Conservation (phyloP, 2,329 filamentous ascomycete genomes). For the Colletotrichum sp. region DNA sequence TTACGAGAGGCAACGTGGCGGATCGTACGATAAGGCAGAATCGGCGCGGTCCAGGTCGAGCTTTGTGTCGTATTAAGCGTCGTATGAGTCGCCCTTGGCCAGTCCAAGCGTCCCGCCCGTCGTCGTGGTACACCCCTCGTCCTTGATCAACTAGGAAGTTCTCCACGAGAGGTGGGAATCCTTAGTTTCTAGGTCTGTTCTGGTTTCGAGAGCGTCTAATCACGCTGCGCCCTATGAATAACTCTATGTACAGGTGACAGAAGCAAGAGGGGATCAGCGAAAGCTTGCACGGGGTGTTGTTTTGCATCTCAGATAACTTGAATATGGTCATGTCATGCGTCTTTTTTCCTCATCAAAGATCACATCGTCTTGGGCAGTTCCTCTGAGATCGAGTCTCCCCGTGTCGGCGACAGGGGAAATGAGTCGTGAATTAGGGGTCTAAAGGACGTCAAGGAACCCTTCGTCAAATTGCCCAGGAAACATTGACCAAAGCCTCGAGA, state of each 20-base stretch:
- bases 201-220: background rate
- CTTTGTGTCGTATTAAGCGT: background rate
- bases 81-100: background rate
- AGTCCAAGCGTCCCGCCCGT: background rate
- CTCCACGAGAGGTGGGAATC: background rate
- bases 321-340: background rate
- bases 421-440: background rate
- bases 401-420: background rate
- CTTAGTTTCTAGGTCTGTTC: background rate
- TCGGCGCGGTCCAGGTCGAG: background rate
- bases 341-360: background rate
- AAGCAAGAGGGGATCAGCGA: background rate
- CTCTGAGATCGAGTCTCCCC: background rate
- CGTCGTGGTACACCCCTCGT: background rate
- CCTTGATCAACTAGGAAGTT: background rate
- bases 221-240: background rate
- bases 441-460: background rate
- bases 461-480: accelerated
- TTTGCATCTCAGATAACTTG: background rate
- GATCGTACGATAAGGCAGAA: background rate
- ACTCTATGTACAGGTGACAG: background rate
- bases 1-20: background rate
- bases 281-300: background rate
- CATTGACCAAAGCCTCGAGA: background rate
- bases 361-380: background rate